Evolutionary conservation across 768 basidiomycete species (phyloP), one percentile per base, ranked within the genome.

Genomic region (Clitopilus hobsonii): DNA sequence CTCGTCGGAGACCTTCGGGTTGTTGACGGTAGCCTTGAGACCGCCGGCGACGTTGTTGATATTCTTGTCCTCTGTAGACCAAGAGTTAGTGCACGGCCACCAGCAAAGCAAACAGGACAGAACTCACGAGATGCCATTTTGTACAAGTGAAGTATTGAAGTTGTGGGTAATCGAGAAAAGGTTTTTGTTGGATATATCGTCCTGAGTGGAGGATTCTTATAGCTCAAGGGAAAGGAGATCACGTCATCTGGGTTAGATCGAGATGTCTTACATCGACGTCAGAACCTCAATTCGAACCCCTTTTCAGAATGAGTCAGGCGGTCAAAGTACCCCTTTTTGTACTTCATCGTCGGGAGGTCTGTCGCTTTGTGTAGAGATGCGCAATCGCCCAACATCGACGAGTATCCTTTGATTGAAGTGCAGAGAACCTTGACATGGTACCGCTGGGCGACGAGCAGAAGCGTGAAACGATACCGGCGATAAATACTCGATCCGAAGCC

Each of bases 11-110:
- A 81, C 79, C 56, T 79, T 71, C 0, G 81, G 83, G 62, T 85
- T 84, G 55, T 74, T 67, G 10, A 83, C 71, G 22, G 83, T 71
- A 8, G 81, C 81, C 60, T 80, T 81, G 54, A 82, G 67, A 18
- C 83, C 83, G 1, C 78, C 82, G 18, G 75, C 74, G 48, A 85
- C 81, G 59, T 77, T 78, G 5, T 69, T 58, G 13, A 72, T 63
- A 50, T 80, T 71, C 62, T 80, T 78, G 1, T 53, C 52, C 28
- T 59, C 56, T 56, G 26, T 32, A 1, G 20, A 18, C 14, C 5
- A 32, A 5, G 29, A 3, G n/a, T 25, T 13, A 28, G 49, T 24
- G 26, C 27, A 26, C 26, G 23, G 1, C 16, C 2, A 7, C 1
- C 14, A 11, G 23, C 24, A 27, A 10, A 49, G 13, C 18, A 13